Evolutionary conservation across 176 grass and related monocot species (phyloP).

Genomic region (Hsuehochloa calcarea): DNA sequence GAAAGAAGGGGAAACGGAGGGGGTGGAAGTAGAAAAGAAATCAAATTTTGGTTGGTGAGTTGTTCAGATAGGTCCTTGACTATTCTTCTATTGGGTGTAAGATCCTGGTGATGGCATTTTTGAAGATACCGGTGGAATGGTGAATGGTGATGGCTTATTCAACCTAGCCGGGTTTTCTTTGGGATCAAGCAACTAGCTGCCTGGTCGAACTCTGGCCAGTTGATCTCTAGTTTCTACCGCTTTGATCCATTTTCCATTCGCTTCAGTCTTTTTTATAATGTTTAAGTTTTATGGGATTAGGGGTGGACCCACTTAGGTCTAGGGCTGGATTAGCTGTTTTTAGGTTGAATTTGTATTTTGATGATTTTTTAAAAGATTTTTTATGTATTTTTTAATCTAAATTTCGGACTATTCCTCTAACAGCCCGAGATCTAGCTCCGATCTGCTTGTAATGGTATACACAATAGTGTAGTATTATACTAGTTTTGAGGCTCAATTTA

Average conservation of each 20-base stretch:
- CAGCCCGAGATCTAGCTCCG: too few species aligned
- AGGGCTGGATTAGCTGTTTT: too few species aligned
- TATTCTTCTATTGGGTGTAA: neutral
- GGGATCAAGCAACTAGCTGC: neutral
- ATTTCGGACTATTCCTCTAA: too few species aligned
- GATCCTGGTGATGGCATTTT: neutral
- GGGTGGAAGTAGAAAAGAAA: slow-evolving; percentile 30
- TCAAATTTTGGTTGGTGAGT: slow-evolving; percentile 25
- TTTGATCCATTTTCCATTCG: too few species aligned
- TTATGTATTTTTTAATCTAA: too few species aligned
- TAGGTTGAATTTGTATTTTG: too few species aligned
- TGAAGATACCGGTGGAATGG: accelerated
- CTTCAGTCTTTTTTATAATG: too few species aligned
- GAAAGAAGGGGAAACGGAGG: slow-evolving; percentile 7
- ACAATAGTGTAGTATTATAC: too few species aligned
- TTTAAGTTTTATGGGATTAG: too few species aligned
- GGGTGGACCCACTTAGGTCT: too few species aligned
- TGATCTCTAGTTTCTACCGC: neutral
- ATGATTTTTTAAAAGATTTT: too few species aligned
- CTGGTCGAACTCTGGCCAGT: neutral
- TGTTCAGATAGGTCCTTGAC: slow-evolving; percentile 8
- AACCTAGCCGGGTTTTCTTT: neutral
- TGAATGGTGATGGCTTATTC: neutral
- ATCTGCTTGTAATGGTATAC: too few species aligned
- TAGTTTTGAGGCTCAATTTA: neutral